Evolutionary conservation across 257 asterid species (phyloP), one percentile per base, ranked within the genome.

Genomic region (Verbena officinalis): DNA sequence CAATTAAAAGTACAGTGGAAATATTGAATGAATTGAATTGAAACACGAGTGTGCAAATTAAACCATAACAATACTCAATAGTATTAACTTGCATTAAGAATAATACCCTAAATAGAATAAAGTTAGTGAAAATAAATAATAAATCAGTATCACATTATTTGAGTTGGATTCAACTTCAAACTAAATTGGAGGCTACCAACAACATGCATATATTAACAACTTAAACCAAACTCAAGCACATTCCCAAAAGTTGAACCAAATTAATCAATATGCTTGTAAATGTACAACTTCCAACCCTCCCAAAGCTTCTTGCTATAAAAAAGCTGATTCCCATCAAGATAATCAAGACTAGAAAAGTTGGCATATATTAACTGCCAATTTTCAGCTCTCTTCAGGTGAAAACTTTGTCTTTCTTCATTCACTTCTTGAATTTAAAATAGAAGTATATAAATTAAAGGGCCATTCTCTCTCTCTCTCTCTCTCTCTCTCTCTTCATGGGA

Each of bases 381-480:
- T n/a, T n/a, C n/a, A n/a, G n/a, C n/a, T n/a, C n/a, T n/a, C 10
- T 45, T 45, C 48, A 49, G 62, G 67, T 61, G 65, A 56, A 56
- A 10, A 14, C 0, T 43, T 10, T 44, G 24, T 8, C 51, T 60
- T 12, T n/a, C 62, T 22, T 65, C 54, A 21, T 64, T 38, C 30
- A 31, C n/a, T n/a, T n/a, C n/a, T n/a, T n/a, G n/a, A 38, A 39
- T 52, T 7, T 17, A 19, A 17, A 27, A 1, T 2, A 21, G 15
- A 55, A 12, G 21, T 51, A 3, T 55, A 55, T 44, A 5, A 33
- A 2, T 38, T 12, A 54, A 19, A 48, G 51, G 45, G 13, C 9
- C 9, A 14, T 19, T 48, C 30, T 61, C 12, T 6, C 23, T 44
- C 2, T 23, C 21, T 14, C 1, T 55, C 14, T 38, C 16, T 21